phyloP scores from a whole-genome alignment of 495 filamentous ascomycete genomes.

The Aspergillus affinis region DNA sequence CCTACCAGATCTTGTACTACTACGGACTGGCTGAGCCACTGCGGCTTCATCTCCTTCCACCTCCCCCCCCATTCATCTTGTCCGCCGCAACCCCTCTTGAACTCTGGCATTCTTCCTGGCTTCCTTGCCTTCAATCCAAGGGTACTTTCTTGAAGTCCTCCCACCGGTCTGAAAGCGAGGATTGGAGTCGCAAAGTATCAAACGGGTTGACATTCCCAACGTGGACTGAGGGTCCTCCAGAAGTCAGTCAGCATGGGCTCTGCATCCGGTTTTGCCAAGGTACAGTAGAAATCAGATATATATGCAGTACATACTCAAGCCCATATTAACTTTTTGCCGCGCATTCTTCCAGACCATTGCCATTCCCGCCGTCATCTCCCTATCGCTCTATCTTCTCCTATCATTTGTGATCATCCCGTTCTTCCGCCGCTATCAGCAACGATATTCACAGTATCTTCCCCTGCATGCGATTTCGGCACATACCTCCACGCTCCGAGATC shows the following conservation, averaged over 20 bases:
- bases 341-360: conserved; percentile 65
- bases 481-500: conserved; percentile 61
- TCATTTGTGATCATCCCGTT: conserved; percentile 72
- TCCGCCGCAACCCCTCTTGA: too few relatives aligned
- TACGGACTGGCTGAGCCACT: background rate
- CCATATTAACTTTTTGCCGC: background rate
- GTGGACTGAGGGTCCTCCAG: background rate
- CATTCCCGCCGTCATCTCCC: conserved; percentile 74
- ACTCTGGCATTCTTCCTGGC: too few relatives aligned
- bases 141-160: background rate
- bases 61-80: background rate
- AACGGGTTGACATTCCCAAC: background rate
- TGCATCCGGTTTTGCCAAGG: conserved; percentile 35
- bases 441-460: conserved; percentile 71
- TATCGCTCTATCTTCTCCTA: conserved; percentile 69
- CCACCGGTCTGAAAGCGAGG: background rate
- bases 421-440: conserved; percentile 70
- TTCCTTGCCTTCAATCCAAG: background rate
- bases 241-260: conserved; percentile 29
- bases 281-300: conserved; percentile 2
- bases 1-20: background rate
- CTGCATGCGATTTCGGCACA: conserved; percentile 60
- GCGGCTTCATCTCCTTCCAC: too few relatives aligned
- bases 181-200: background rate
- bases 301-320: background rate